Conservation (phyloP, 192 early-diverging fungal genomes). For the Thoreauomyces humboldtii region DNA sequence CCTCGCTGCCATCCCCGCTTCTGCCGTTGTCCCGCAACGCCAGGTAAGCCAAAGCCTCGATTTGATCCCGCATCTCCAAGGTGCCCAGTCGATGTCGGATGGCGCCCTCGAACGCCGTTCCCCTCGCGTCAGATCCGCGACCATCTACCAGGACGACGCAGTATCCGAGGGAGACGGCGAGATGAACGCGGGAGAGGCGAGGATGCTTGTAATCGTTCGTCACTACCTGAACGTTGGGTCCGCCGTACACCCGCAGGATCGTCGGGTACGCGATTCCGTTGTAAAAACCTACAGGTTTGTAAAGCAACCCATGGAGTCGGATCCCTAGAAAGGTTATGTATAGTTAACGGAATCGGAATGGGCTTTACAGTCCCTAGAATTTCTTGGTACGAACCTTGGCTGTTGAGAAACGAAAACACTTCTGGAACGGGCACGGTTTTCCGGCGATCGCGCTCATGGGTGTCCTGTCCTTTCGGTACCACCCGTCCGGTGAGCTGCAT, state of each 20-base stretch:
- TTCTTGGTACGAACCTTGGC: no score
- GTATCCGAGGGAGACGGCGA: constrained; percentile 42
- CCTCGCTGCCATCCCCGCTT: background rate
- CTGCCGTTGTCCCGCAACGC: background rate
- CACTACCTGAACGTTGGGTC: constrained; percentile 60
- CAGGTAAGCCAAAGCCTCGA: constrained; percentile 47
- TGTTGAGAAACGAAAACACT: constrained; percentile 53
- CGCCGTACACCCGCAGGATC: constrained; percentile 68
- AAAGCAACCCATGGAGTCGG: constrained; percentile 53
- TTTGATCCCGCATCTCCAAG: constrained; percentile 63
- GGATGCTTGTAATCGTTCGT: constrained; percentile 71
- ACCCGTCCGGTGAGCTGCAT: background rate
- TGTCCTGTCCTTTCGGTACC: background rate
- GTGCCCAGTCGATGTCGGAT: constrained; percentile 54
- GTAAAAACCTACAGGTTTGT: constrained; percentile 47
- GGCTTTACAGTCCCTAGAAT: no score
- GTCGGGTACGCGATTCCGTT: constrained; percentile 50
- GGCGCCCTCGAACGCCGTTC: constrained; percentile 57
- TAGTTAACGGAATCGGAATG: no score
- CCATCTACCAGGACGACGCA: constrained; percentile 53
- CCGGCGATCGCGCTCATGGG: background rate
- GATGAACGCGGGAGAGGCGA: constrained; percentile 54
- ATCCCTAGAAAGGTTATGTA: no score
- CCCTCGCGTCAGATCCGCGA: constrained; percentile 65
- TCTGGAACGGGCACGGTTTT: constrained; percentile 37